Conservation (phyloP, 2,329 filamentous ascomycete genomes). For the Talaromyces funiculosus region DNA sequence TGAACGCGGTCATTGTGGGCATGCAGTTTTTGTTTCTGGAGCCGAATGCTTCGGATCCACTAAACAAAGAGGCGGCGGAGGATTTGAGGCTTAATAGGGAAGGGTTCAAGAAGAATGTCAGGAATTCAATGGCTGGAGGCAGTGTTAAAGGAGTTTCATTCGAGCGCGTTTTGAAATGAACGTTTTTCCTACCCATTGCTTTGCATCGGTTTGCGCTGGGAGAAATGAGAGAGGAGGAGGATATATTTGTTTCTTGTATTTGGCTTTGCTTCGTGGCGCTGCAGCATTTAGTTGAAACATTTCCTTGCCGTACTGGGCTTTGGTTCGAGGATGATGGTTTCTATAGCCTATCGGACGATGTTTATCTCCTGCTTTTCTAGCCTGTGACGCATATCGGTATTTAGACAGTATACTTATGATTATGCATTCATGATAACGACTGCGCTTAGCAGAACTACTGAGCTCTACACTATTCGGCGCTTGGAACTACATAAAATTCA, state of each 20-base stretch:
- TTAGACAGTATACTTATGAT: background rate
- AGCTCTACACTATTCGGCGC: background rate
- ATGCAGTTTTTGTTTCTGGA: conserved; percentile 97
- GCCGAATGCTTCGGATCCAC: conserved; percentile 91
- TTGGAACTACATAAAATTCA: background rate
- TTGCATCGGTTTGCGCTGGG: background rate
- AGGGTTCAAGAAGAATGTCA: conserved; percentile 85
- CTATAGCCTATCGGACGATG: background rate
- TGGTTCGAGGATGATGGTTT: background rate
- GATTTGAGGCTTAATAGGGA: conserved; percentile 83
- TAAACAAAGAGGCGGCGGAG: conserved; percentile 96
- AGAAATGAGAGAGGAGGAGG: background rate
- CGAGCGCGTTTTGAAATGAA: conserved; percentile 68
- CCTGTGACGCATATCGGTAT: background rate
- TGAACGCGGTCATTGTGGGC: conserved; percentile 94
- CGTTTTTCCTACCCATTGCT: background rate
- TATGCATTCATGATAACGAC: background rate
- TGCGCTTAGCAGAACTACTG: background rate
- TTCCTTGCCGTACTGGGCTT: background rate
- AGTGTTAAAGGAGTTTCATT: conserved; percentile 66
- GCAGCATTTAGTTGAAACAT: background rate
- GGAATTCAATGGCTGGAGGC: conserved; percentile 75
- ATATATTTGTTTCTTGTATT: background rate
- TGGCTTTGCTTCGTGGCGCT: conserved; percentile 2
- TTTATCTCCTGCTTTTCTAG: background rate